Conservation (phyloP, 2,329 filamentous ascomycete species). For the Colletotrichum sp. region DNA sequence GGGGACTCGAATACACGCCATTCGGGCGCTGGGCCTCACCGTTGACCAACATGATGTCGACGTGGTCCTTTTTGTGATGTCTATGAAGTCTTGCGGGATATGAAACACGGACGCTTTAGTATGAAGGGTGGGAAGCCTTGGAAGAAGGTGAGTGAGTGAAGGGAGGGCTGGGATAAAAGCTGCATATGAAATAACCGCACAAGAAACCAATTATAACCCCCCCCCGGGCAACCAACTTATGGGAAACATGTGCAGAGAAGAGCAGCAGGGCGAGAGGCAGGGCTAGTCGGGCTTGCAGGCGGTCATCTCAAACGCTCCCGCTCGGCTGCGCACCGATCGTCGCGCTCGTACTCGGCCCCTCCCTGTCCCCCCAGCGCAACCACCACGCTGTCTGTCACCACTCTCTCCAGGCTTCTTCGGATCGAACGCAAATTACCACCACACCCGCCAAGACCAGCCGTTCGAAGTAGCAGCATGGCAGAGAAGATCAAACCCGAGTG, state of each 20-base stretch:
- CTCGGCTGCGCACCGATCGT: conserved; percentile 2
- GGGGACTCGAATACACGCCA: conserved; percentile 3
- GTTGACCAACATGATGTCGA: neutral
- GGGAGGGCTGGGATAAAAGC: neutral
- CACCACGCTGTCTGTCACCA: neutral
- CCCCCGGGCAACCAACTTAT: neutral
- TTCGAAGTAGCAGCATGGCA: neutral
- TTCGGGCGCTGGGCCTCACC: neutral
- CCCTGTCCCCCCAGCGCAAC: neutral
- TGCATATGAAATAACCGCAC: neutral
- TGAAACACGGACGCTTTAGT: neutral
- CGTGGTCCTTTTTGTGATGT: neutral
- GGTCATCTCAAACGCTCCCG: conserved; percentile 11
- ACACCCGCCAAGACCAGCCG: neutral
- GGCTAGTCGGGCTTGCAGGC: neutral
- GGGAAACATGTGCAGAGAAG: neutral
- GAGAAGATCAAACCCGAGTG: neutral
- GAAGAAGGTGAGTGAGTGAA: neutral
- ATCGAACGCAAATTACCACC: neutral
- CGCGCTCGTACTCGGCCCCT: conserved; percentile 7
- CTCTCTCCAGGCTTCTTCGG: neutral
- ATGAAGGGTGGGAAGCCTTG: neutral
- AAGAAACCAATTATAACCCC: neutral
- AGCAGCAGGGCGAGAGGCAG: neutral
- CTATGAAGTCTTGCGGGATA: neutral